A percentile compares a stretch with the other conserved stretches of the same genome.
phyloP scores from a whole-genome alignment of 1,284 basidiomycete species.

The Kalmanozyma brasiliensis region DNA sequence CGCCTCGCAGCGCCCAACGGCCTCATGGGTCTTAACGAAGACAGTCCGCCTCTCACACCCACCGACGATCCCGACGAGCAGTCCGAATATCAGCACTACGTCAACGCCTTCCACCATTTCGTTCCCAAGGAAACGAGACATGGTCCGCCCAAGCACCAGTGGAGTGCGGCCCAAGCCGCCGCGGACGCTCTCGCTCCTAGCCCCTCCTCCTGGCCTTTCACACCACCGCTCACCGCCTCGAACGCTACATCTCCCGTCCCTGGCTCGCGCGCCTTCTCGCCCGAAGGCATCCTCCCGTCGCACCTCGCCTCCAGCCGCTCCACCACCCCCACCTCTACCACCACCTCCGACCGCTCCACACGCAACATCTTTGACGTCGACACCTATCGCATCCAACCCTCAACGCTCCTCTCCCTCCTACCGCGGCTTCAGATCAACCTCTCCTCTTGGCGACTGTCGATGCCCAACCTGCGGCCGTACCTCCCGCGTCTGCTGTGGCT shows the following conservation, averaged over 20 bases:
- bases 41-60: slow-evolving; percentile 61
- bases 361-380: slow-evolving; percentile 39
- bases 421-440: slow-evolving; percentile 45
- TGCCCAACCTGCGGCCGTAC: slow-evolving; percentile 54
- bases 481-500: slow-evolving; percentile 55
- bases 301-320: slow-evolving; percentile 33
- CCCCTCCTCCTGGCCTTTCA: slow-evolving; percentile 36
- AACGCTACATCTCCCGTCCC: slow-evolving; percentile 39
- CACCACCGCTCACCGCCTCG: slow-evolving; percentile 46
- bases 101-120: slow-evolving; percentile 35
- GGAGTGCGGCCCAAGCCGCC: slow-evolving; percentile 55
- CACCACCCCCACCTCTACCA: slow-evolving; percentile 21
- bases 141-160: slow-evolving; percentile 49
- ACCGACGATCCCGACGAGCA: slow-evolving; percentile 46
- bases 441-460: slow-evolving; percentile 36
- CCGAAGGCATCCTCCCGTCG: slow-evolving; percentile 46
- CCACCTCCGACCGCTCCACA: slow-evolving; percentile 16
- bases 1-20: slow-evolving; percentile 49
- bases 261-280: slow-evolving; percentile 41
- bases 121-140: slow-evolving; percentile 16
- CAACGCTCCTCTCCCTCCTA: slow-evolving; percentile 18
- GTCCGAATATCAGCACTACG: slow-evolving; percentile 35
- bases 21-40: slow-evolving; percentile 52
- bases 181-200: slow-evolving; percentile 46
- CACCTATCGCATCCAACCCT: slow-evolving; percentile 27